A percentile compares a stretch with the other conserved stretches of the same genome.
Evolutionary conservation across 441 rosid species (phyloP).

Genomic region (Omphalea diandra): DNA sequence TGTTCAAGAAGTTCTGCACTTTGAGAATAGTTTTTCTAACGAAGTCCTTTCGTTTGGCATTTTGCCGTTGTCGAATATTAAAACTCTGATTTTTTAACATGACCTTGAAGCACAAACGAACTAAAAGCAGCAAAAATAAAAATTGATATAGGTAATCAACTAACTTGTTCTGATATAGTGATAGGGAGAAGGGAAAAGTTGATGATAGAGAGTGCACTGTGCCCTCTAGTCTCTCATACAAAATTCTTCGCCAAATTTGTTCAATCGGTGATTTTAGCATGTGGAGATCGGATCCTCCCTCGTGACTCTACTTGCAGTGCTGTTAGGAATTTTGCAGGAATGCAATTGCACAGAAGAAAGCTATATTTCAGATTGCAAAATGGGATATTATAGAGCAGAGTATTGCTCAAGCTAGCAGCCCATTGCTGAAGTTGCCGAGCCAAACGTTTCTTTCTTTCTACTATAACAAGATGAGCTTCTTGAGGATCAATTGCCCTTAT

Average conservation of each 20-base stretch:
- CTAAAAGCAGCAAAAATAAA: background rate
- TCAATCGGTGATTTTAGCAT: too few relatives aligned
- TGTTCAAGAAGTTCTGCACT: too few relatives aligned
- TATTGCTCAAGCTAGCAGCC: background rate
- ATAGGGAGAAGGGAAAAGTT: background rate
- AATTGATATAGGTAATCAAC: background rate
- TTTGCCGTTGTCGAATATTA: too few relatives aligned
- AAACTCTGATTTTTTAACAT: background rate
- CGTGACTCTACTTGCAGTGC: too few relatives aligned
- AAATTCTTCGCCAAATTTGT: too few relatives aligned
- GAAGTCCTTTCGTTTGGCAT: too few relatives aligned
- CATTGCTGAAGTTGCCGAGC: background rate
- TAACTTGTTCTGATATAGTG: background rate
- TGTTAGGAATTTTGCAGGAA: too few relatives aligned
- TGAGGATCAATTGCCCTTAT: background rate
- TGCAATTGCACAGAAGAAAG: background rate
- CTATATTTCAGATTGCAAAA: background rate
- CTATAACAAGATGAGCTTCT: conserved; percentile 2
- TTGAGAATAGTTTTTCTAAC: too few relatives aligned
- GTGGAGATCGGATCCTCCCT: too few relatives aligned
- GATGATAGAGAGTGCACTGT: too few relatives aligned
- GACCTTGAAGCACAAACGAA: background rate
- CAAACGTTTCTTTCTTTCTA: background rate
- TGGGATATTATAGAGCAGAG: background rate
- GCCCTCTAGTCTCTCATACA: too few relatives aligned